Percentiles rank a stretch among this genome's conserved stretches.
Evolutionary conservation across 2,329 filamentous ascomycete genomes (phyloP).

Genomic region (Alternaria sp.): DNA sequence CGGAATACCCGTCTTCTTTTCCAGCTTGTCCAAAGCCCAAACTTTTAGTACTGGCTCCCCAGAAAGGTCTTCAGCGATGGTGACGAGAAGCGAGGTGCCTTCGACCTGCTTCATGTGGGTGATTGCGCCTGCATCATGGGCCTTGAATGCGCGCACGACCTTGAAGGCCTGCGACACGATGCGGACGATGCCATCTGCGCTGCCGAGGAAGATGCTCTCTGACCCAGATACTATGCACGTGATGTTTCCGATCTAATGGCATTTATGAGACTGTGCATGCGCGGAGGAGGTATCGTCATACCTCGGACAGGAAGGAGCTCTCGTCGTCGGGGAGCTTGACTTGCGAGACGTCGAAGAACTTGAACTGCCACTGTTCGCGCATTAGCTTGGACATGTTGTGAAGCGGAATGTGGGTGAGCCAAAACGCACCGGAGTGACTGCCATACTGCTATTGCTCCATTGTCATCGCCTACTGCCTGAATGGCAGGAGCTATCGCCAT

Average conservation of each 20-base stretch:
- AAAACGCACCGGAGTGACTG: constrained; percentile 49
- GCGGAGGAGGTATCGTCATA: constrained; percentile 54
- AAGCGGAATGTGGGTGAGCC: not conserved
- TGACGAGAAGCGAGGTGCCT: constrained; percentile 84
- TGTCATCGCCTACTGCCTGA: constrained; percentile 18
- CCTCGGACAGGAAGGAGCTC: constrained; percentile 78
- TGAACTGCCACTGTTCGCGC: constrained; percentile 89
- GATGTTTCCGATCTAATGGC: constrained; percentile 66
- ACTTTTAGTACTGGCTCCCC: constrained; percentile 91
- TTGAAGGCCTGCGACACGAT: constrained; percentile 90
- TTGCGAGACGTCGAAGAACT: constrained; percentile 96
- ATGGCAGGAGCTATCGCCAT: constrained; percentile 32
- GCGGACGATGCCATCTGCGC: constrained; percentile 82
- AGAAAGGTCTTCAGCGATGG: constrained; percentile 84
- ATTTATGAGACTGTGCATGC: constrained; percentile 32
- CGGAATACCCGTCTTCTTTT: constrained; percentile 91
- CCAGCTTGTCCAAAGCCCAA: constrained; percentile 93
- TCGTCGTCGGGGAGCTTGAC: constrained; percentile 82
- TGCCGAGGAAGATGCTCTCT: constrained; percentile 87
- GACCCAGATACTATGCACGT: constrained; percentile 85
- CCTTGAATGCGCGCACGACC: constrained; percentile 83
- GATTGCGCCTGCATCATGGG: constrained; percentile 79
- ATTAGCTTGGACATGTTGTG: constrained; percentile 31
- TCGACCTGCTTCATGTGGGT: constrained; percentile 93
- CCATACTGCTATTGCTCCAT: constrained; percentile 48